Conservation (phyloP, 129 eudicot species). For the Silybum marianum region DNA sequence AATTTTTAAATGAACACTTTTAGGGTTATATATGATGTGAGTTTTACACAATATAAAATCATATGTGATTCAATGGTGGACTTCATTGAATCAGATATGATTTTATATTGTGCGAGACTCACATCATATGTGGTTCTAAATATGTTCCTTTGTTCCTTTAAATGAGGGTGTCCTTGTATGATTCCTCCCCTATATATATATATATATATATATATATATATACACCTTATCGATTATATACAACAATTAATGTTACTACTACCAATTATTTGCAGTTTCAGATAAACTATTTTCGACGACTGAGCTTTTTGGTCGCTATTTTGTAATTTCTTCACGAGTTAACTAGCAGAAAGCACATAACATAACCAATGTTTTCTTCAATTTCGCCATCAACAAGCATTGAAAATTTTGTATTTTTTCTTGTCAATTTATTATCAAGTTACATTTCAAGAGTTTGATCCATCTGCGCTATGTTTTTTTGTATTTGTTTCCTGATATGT, state of each 20-base stretch:
- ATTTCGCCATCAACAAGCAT: background rate
- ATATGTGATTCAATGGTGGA: too few relatives aligned
- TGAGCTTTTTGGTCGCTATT: background rate
- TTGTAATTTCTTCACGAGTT: background rate
- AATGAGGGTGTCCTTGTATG: too few relatives aligned
- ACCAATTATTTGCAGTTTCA: background rate
- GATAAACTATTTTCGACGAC: background rate
- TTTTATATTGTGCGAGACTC: too few relatives aligned
- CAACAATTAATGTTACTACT: background rate
- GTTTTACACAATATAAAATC: too few relatives aligned
- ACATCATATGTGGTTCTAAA: too few relatives aligned
- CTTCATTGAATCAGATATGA: too few relatives aligned
- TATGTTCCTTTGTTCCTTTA: too few relatives aligned
- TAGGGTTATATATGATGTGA: too few relatives aligned
- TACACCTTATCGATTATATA: background rate
- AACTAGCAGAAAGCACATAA: too few relatives aligned
- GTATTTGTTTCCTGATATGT: background rate
- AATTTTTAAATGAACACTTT: too few relatives aligned
- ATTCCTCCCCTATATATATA: too few relatives aligned
- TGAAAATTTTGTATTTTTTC: background rate
- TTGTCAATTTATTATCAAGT: background rate
- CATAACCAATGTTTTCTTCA: background rate
- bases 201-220: too few relatives aligned
- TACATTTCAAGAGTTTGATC: background rate
- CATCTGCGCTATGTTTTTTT: background rate